Percentiles rank a stretch among this genome's conserved stretches.
Evolutionary conservation across 2,329 filamentous ascomycete genomes (phyloP).

Genomic region (Pestalotiopsis sp.): DNA sequence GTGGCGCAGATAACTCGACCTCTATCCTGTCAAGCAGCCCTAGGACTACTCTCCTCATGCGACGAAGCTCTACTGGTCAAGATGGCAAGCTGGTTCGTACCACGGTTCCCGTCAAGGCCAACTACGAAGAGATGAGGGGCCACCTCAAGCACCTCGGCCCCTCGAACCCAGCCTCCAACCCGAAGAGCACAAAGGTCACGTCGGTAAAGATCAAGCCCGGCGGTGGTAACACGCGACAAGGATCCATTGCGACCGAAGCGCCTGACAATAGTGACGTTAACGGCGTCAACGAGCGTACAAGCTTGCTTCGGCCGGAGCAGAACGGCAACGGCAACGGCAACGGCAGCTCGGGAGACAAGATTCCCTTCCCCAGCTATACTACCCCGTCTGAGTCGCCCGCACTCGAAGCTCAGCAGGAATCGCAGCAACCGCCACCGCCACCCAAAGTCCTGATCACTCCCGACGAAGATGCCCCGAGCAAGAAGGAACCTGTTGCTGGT

Average conservation of each 20-base stretch:
- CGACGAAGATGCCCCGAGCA: neutral
- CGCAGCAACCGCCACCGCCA: constrained; percentile 3
- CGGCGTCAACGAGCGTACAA: constrained; percentile 43
- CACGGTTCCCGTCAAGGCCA: constrained; percentile 60
- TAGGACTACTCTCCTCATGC: constrained; percentile 62
- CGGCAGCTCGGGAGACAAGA: constrained; percentile 44
- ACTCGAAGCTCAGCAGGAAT: constrained; percentile 20
- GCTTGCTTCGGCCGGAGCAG: constrained; percentile 51
- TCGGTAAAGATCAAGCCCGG: constrained; percentile 69
- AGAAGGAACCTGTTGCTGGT: neutral
- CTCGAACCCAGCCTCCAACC: constrained; percentile 68
- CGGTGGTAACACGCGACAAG: constrained; percentile 23
- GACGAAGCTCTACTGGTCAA: constrained; percentile 56
- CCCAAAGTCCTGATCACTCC: constrained; percentile 22
- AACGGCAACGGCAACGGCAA: constrained; percentile 63
- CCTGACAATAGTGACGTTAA: constrained; percentile 18
- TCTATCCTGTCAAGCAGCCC: constrained; percentile 47
- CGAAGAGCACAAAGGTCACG: constrained; percentile 62
- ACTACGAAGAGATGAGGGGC: constrained; percentile 64
- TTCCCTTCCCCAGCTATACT: constrained; percentile 57
- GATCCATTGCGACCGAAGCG: constrained; percentile 24
- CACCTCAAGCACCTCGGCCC: constrained; percentile 69
- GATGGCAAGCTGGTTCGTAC: constrained; percentile 54
- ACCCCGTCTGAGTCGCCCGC: constrained; percentile 15
- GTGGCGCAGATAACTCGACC: constrained; percentile 39